A percentile compares a stretch with the other conserved stretches of the same genome.
Evolutionary conservation across 2,329 filamentous ascomycete species (phyloP).

Genomic region (Aspergillus sojae): DNA sequence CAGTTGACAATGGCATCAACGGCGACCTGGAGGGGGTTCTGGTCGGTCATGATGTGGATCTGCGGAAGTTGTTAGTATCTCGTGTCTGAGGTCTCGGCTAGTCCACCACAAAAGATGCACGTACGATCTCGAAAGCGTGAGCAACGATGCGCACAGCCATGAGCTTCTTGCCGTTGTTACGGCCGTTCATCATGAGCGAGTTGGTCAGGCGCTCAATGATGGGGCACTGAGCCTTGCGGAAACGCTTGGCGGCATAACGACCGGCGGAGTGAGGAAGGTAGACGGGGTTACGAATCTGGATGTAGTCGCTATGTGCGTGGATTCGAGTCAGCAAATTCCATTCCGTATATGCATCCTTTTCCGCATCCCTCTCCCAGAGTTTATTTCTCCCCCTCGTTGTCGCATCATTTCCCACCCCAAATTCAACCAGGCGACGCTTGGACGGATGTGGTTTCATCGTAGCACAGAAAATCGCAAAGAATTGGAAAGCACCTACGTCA

Average conservation of each 20-base stretch:
- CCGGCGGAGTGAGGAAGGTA: conserved; percentile 99
- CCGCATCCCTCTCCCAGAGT: conserved; percentile 14
- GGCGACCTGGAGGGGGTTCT: conserved; percentile 99
- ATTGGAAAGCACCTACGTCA: conserved; percentile 75
- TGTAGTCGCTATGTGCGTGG: conserved; percentile 79
- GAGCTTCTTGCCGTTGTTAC: conserved; percentile 99
- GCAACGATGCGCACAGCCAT: conserved; percentile 99
- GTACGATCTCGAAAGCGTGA: conserved; percentile 98
- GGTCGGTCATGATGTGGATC: conserved; percentile 99
- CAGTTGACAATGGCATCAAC: conserved; percentile 99
- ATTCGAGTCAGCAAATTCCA: conserved; percentile 34
- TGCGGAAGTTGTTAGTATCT: conserved; percentile 44
- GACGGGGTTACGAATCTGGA: conserved; percentile 98
- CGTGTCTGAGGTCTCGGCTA: neutral
- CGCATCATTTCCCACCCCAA: conserved; percentile 15
- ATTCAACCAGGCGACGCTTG: conserved; percentile 4
- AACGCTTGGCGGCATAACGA: conserved; percentile 98
- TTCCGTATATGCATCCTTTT: conserved; percentile 7
- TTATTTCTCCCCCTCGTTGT: conserved; percentile 8
- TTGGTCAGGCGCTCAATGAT: conserved; percentile 99
- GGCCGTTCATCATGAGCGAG: conserved; percentile 99
- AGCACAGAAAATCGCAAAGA: conserved; percentile 30
- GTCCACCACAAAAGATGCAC: conserved; percentile 44
- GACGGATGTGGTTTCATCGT: conserved; percentile 14
- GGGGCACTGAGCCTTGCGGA: conserved; percentile 99